Evolutionary conservation across 768 basidiomycete species (phyloP), one percentile per base, ranked within the genome.

Genomic region (Russula brevipes): DNA sequence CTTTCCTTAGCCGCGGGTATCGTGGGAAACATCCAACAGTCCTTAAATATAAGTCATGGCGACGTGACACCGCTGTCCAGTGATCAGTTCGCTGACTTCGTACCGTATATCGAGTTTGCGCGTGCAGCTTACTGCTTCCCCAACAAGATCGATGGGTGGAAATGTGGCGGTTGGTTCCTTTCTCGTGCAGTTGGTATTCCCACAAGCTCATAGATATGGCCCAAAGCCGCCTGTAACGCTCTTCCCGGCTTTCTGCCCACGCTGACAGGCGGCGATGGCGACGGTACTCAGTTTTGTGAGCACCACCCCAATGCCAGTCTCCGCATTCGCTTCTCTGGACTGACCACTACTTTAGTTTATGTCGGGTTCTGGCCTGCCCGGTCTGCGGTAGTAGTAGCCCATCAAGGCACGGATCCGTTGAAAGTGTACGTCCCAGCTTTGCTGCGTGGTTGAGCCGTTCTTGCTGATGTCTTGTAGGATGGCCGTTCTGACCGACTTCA

Each of bases 101-200:
- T 76, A 0, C 81, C 82, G 10, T 83, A 75, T 60, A 77, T 79
- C 0, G 74, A 81, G 68, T 81, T 85, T 70, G 81, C 84, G 39
- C 74, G 81, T 24, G 84, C 83, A 5, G 80, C 82, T 14, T 84
- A 85, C 69, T 85, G 83, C 66, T 44, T 74, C 2, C 73, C 78
- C 0, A 70, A 66, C 61, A 72, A 69, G 52, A 65, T 80, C 12
- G 66, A 71, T 31, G 73, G 64, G 31, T 83, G 80, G 80, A 56
- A 68, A 5, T 86, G 80, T 66, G 79, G 82, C 61, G 70, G 79
- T 79, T 69, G 50, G 71, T 69, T 54, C 17, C 5, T 59, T 51
- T 68, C n/a, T 19, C 24, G 49, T 51, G 7, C n/a, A 7, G 39
- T 52, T 41, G 19, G 3, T 1, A 8, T 8, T 53, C 24, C 42